Evolutionary conservation across 306 rosid species (phyloP), one percentile per base, ranked within the genome.

Genomic region (Pachyrhizus erosus): DNA sequence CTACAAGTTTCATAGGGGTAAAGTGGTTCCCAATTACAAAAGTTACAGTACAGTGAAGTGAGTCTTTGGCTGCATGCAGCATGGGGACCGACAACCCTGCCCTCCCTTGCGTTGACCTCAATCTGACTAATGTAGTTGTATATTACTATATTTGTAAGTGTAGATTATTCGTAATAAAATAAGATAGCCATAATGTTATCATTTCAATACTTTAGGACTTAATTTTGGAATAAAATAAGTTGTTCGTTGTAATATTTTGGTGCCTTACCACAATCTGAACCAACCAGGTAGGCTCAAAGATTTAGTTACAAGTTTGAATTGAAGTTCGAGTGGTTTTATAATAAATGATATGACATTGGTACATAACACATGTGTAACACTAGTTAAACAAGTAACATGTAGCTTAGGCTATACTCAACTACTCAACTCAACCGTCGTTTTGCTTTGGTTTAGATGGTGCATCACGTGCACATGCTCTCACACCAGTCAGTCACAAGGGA

Each of bases 401-500:
- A 26, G 79, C 89, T 86, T 86, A 70, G 80, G 23, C 55, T n/a
- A 76, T 69, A 85, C 88, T 85, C 85, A 80, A 83, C 66, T n/a
- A n/a, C n/a, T n/a, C n/a, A n/a, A 77, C 66, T 73, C 78, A 84
- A 84, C 84, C 82, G 29, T 75, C 78, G 81, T 84, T 84, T 75
- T 67, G 55, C 58, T 79, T 84, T 45, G 15, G 61, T 37, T 37
- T 68, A 72, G 71, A n/a, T 29, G 3, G 80, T 24, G 73, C 33
- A 84, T 87, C 90, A 84, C 77, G 85, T 79, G 80, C 85, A 72
- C 80, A 68, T 78, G 77, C 31, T 64, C 80, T 31, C 70, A 80
- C 64, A 83, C 64, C 83, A 52, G 83, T 80, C 84, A 87, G n/a
- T n/a, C n/a, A n/a, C 78, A 87, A 84, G 86, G 83, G 86, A 27